Evolutionary conservation across 805 yeast species (phyloP), one percentile per base, ranked within the genome.

Genomic region (Candida palmyrensis): DNA sequence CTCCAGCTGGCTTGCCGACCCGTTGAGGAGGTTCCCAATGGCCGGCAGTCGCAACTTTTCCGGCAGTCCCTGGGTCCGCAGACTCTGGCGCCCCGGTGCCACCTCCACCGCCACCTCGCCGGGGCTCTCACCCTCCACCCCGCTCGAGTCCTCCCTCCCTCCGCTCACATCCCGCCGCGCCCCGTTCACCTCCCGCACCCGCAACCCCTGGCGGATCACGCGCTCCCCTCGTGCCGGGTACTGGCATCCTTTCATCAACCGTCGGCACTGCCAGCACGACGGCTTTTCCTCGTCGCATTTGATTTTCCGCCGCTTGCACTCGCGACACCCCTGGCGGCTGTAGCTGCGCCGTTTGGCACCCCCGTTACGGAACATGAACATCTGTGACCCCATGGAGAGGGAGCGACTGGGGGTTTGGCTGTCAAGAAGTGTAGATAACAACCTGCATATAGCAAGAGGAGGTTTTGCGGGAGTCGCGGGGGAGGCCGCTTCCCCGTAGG

Each of bases 241-340:
- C 15, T 48, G 47, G 33, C 70, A 64, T n/a, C 32, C 43, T 34
- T 61, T 62, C 19, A 46, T 49, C 20, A 63, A 46, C 16, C 65
- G 43, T 5, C 51, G 42, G 37, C 70, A 64, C 38, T 57, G 65
- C 47, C 54, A 45, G 40, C 70, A 64, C 43, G 32, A 47, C 29
- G 56, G 64, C 36, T 51, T 59, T 13, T 41, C 48, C 47, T 64
- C 70, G 33, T 62, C 68, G 41, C 70, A 64, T 37, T 64, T 64
- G 37, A 64, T 63, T 37, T 64, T 64, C n/a, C 70, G 47, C 30
- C 69, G 48, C 39, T 63, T 64, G 40, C 70, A 64, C 38, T 63
- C 69, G 17, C 57, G 43, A 41, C 70, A 64, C 4, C 70, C 70
- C 6, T 52, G 55, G 34, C 61, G 60, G 42, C 57, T 53, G 41